Percentiles rank a stretch among this genome's conserved stretches.
Evolutionary conservation across 1,284 basidiomycete species (phyloP).

Genomic region (Pyrrhoderma lamaoense): DNA sequence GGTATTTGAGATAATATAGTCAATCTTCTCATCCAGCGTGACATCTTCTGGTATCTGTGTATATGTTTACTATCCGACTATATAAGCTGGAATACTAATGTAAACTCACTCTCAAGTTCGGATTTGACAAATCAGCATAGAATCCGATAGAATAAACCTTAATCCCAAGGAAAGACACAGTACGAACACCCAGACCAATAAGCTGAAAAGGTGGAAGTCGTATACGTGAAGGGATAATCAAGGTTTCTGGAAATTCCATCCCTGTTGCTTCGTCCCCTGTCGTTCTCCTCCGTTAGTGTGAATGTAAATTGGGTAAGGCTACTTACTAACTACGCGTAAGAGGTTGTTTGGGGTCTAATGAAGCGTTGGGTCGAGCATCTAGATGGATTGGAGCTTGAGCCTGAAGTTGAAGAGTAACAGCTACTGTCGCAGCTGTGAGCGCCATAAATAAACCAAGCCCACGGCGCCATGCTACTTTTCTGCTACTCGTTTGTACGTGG

Average conservation of each 20-base stretch:
- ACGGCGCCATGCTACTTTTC: too few species aligned
- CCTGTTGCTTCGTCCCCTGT: slow-evolving; percentile 67
- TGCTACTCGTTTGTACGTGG: too few species aligned
- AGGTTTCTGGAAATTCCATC: slow-evolving; percentile 60
- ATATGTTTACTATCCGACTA: slow-evolving; percentile 11
- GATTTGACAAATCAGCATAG: slow-evolving; percentile 69
- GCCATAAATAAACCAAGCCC: slow-evolving; percentile 34
- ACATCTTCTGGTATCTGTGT: slow-evolving; percentile 38
- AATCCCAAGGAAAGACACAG: slow-evolving; percentile 76
- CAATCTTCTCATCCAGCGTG: slow-evolving; percentile 60
- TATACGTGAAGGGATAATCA: slow-evolving; percentile 54
- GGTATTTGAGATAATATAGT: slow-evolving; percentile 57
- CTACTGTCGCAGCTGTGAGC: not conserved
- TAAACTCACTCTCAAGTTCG: slow-evolving; percentile 46
- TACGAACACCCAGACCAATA: slow-evolving; percentile 76
- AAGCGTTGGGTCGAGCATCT: not conserved
- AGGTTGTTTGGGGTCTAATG: not conserved
- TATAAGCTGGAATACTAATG: not conserved
- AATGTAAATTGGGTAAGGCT: not conserved
- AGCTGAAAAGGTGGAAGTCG: slow-evolving; percentile 57
- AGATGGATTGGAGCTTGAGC: not conserved
- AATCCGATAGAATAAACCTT: slow-evolving; percentile 83
- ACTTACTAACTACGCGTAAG: slow-evolving; percentile 17
- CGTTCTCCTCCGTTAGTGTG: not conserved
- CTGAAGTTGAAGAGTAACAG: not conserved